A percentile compares a stretch with the other conserved stretches of the same genome.
phyloP scores from a whole-genome alignment of 148 eudicot genomes.

The Chenopodium quinoa region DNA sequence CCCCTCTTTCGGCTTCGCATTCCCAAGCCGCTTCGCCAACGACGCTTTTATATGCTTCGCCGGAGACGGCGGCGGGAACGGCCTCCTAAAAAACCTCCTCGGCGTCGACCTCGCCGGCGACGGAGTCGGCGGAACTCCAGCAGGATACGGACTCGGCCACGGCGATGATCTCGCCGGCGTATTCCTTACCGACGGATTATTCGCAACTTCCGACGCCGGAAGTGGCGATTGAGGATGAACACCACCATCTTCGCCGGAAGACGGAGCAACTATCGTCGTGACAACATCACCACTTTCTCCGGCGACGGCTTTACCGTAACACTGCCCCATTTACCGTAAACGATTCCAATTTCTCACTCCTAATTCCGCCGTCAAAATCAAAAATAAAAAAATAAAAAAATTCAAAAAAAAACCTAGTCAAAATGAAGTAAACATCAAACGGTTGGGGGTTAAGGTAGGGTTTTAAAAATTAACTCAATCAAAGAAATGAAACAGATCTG shows the following conservation, averaged over 20 bases:
- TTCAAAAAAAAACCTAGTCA: constrained; percentile 9
- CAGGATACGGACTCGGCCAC: constrained; percentile 73
- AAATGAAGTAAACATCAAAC: constrained; percentile 26
- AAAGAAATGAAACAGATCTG: constrained; percentile 14
- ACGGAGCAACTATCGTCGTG: constrained; percentile 11
- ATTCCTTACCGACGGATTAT: constrained; percentile 32
- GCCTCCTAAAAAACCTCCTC: constrained; percentile 48
- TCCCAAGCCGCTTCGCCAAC: constrained; percentile 50
- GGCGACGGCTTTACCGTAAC: constrained; percentile 58
- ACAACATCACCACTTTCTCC: constrained; percentile 25
- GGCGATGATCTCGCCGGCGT: constrained; percentile 49
- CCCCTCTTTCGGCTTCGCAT: constrained; percentile 42
- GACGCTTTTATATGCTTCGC: constrained; percentile 76
- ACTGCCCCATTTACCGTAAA: constrained; percentile 56
- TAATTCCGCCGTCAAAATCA: constrained; percentile 12
- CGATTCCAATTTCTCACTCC: neutral
- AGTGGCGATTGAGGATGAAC: constrained; percentile 46
- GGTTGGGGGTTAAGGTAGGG: constrained; percentile 12
- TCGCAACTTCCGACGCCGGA: constrained; percentile 37
- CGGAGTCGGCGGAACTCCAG: constrained; percentile 68
- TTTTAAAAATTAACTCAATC: neutral
- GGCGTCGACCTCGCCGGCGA: constrained; percentile 79
- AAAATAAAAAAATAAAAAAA: neutral
- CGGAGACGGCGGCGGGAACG: constrained; percentile 72
- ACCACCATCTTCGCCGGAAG: constrained; percentile 11